A percentile compares a stretch with the other conserved stretches of the same genome.
phyloP scores from a whole-genome alignment of 345 rosid species.

The Hypericum androsaemum region DNA sequence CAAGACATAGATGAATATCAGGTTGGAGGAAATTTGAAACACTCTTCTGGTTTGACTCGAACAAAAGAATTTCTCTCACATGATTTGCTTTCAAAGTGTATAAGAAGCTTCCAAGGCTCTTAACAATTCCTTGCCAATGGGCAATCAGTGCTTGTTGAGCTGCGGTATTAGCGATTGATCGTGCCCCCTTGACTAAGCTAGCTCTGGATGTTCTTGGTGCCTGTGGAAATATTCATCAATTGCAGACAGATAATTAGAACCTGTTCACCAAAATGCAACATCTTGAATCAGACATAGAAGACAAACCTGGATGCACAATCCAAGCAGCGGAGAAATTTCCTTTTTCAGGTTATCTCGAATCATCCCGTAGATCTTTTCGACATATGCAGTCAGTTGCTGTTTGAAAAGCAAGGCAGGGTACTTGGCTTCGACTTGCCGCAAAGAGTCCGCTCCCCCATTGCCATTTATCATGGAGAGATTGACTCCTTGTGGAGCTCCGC shows the following conservation, averaged over 20 bases:
- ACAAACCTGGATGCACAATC: constrained; percentile 87
- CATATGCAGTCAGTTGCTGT: constrained; percentile 94
- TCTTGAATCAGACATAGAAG: background rate
- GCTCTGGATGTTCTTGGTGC: constrained; percentile 99
- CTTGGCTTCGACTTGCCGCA: constrained; percentile 93
- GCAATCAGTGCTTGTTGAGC: constrained; percentile 90
- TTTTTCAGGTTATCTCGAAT: constrained; percentile 91
- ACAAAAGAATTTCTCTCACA: constrained; percentile 26
- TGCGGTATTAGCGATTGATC: constrained; percentile 63
- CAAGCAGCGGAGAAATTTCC: constrained; percentile 92
- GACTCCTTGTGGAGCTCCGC: constrained; percentile 82
- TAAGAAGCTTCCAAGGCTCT: constrained; percentile 83
- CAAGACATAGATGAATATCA: background rate
- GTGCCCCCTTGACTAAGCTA: constrained; percentile 87
- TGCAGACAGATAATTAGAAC: no score
- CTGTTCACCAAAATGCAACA: no score
- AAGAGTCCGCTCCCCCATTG: constrained; percentile 48
- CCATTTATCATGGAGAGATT: constrained; percentile 62
- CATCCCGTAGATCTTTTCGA: constrained; percentile 96
- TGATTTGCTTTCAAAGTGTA: constrained; percentile 64
- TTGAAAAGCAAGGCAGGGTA: constrained; percentile 95
- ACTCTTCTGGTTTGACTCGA: no score
- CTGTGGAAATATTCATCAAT: constrained; percentile 19
- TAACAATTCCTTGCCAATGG: constrained; percentile 95
- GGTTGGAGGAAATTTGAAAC: background rate